These are phyloP conservation scores for Fusarium sp. DNA, from an alignment of 2,329 filamentous ascomycete genomes.

Conservation along the genomic window DNA sequence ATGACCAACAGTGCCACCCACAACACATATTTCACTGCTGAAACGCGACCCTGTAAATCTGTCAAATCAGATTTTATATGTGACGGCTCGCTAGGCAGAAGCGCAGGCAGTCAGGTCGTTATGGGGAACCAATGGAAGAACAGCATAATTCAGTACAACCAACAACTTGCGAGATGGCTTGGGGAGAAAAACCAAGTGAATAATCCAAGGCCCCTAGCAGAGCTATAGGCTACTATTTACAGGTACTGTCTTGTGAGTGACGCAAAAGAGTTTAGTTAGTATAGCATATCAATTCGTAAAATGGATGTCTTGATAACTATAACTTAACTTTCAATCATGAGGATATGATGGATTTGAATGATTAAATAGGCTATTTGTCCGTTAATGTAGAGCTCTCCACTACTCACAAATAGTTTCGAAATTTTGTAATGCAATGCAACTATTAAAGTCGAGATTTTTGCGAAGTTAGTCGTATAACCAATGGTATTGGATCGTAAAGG, in stretches of 20 bases:
- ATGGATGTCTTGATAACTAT: not conserved
- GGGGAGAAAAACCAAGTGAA: not conserved
- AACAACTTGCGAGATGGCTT: not conserved
- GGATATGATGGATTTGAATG: no score
- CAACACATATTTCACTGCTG: not conserved
- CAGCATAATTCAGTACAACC: not conserved
- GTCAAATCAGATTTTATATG: not conserved
- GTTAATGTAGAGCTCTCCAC: no score
- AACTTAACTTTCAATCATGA: no score
- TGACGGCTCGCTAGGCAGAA: conserved; percentile 14
- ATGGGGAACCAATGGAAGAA: conserved; percentile 6
- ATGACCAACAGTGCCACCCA: not conserved
- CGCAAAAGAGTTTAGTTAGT: not conserved
- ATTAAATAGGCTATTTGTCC: no score
- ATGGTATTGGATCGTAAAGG: not conserved
- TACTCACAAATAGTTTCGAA: no score
- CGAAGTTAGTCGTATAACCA: no score
- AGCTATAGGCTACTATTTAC: not conserved
- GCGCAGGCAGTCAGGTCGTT: conserved; percentile 2
- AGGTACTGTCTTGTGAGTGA: not conserved
- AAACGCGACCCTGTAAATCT: not conserved
- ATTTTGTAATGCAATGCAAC: not conserved
- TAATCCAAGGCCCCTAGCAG: not conserved
- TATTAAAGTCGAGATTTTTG: no score
- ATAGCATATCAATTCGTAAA: not conserved